phyloP scores from a whole-genome alignment of 441 rosid genomes.

The Erodium chrysanthum region DNA sequence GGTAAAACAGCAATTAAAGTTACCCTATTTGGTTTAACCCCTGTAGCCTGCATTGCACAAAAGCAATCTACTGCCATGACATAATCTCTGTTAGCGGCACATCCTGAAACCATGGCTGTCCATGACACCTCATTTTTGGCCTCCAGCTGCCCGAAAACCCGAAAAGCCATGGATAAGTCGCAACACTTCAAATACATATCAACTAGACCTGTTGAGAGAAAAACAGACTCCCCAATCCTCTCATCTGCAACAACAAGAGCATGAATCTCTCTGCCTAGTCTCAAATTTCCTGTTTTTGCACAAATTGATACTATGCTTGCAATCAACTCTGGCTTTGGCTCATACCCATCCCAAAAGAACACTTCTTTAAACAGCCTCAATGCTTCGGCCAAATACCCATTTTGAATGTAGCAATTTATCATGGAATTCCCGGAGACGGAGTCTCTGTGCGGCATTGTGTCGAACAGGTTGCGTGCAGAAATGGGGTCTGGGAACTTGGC shows the following conservation, averaged over 20 bases:
- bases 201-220: conserved; percentile 39
- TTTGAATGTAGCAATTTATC: conserved; percentile 38
- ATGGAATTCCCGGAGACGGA: conserved; percentile 31
- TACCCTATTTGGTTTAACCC: conserved; percentile 33
- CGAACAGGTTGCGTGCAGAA: conserved; percentile 29
- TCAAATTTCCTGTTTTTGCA: conserved; percentile 31
- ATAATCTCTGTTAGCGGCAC: conserved; percentile 41
- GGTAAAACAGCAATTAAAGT: conserved; percentile 38
- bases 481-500: conserved; percentile 27
- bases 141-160: conserved; percentile 26
- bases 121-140: conserved; percentile 45
- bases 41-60: conserved; percentile 32
- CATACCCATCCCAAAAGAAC: conserved; percentile 21
- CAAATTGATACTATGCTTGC: conserved; percentile 44
- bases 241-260: conserved; percentile 25
- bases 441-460: conserved; percentile 20
- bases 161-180: conserved; percentile 30
- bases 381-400: conserved; percentile 25
- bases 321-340: conserved; percentile 32
- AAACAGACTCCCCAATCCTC: conserved; percentile 27
- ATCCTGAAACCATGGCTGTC: conserved; percentile 46
- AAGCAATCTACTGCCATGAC: conserved; percentile 39
- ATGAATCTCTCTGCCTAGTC: conserved; percentile 33
- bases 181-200: conserved; percentile 55
- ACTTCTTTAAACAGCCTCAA: conserved; percentile 27